Evolutionary conservation across 805 yeast genomes (phyloP).

Genomic region (Ogataea kodamae): DNA sequence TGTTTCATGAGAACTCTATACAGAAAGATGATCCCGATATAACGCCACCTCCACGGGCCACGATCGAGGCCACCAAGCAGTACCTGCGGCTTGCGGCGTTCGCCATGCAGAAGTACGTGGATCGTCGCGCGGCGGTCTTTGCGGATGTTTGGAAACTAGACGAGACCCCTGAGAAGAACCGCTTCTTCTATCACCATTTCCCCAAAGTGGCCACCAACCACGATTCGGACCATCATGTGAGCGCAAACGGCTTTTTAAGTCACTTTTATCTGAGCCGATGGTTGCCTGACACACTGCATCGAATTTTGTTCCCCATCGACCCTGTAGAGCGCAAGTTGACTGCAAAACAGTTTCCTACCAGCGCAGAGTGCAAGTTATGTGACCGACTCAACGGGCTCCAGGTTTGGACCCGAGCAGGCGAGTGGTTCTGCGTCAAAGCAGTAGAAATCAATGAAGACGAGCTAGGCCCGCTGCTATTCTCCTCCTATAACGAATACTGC

Average conservation of each 20-base stretch:
- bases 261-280: conserved; percentile 34
- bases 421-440: conserved; percentile 31
- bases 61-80: too few relatives aligned
- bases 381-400: conserved; percentile 24
- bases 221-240: conserved; percentile 32
- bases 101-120: conserved; percentile 18
- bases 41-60: conserved; percentile 8
- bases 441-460: conserved; percentile 19
- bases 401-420: conserved; percentile 30
- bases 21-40: conserved; percentile 23
- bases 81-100: conserved; percentile 3
- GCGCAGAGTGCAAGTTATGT: conserved; percentile 31
- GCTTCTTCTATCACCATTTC: conserved; percentile 31
- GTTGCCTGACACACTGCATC: conserved; percentile 29
- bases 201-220: conserved; percentile 33
- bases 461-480: conserved; percentile 23
- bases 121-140: conserved; percentile 29
- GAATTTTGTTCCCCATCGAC: conserved; percentile 29
- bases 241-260: conserved; percentile 26
- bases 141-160: conserved; percentile 28
- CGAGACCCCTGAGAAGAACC: conserved; percentile 28
- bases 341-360: conserved; percentile 32
- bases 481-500: conserved; percentile 23
- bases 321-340: conserved; percentile 23
- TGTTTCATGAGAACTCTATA: conserved; percentile 22